Evolutionary conservation across 2,329 filamentous ascomycete species (phyloP), one percentile per base, ranked within the genome.

Genomic region (Pseudogymnoascus sp.): DNA sequence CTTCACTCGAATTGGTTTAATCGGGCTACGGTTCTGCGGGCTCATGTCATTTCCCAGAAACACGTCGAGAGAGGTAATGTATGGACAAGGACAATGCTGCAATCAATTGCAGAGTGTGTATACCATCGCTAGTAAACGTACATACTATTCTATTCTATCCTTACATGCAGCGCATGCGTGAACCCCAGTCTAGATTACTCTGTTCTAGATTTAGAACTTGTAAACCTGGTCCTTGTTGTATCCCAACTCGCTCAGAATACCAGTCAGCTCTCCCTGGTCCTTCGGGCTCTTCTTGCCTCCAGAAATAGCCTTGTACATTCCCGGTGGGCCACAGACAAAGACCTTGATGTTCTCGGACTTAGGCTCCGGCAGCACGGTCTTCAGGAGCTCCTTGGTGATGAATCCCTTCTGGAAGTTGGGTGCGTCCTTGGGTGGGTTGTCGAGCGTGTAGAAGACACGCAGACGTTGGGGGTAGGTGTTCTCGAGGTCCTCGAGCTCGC

Each of bases 391-490:
- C 83, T 96, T 95, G 75, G 77, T 89, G 73, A 99, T 88, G 79
- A 80, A 87, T 65, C 94, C 94, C 75, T 86, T 89, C 70, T 81
- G 84, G 67, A 90, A 88, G 61, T 76, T 75, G 12, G 57, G 18
- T 91, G 91, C 96, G 63, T 81, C 81, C 78, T 90, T 84, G 57
- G 88, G 88, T 57, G 85, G 89, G 71, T 93, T 90, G 79, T 96
- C 90, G 37, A 99, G 83, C 59, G 92, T 83, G 78, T 97, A 97
- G 78, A 97, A 97, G 62, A 90, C 92, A 70, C 90, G 86, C 88
- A 99, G 97, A 66, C 92, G 88, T 77, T 92, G 89, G 16, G 94
- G 94, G 79, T 92, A 96, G 58, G 88, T 92, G 81, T 97, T 96
- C 81, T 97, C 94, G 62, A 99, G 83, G 64, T 92, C 79, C 62